These are phyloP conservation scores for Penicillium sp. DNA, from an alignment of 2,329 filamentous ascomycete species.

Conservation along the genomic window DNA sequence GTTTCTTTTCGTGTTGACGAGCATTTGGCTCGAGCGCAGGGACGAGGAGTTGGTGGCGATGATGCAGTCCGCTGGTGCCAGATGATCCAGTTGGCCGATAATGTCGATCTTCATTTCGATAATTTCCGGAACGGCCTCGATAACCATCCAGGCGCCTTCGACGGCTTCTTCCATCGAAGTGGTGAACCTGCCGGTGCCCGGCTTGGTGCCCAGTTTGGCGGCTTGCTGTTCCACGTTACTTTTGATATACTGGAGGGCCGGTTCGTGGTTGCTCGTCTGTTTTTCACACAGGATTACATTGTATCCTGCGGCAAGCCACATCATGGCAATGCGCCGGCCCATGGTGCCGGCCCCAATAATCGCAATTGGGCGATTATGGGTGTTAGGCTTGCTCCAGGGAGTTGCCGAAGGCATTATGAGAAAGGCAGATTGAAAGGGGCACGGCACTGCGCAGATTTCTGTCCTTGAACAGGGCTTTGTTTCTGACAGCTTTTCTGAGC, in stretches of 20 bases:
- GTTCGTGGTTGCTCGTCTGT: not conserved
- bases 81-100: slow-evolving; percentile 8
- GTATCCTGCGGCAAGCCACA: slow-evolving; percentile 16
- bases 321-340: slow-evolving; percentile 19
- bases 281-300: slow-evolving; percentile 16
- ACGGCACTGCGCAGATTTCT: too few relatives aligned
- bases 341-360: slow-evolving; percentile 17
- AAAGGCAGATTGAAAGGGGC: not conserved
- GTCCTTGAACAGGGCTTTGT: not conserved
- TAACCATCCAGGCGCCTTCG: slow-evolving; percentile 14
- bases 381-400: slow-evolving; percentile 16
- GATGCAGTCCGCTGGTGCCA: slow-evolving; percentile 12
- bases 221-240: slow-evolving; percentile 12
- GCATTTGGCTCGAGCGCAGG: slow-evolving; percentile 14
- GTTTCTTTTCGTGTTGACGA: slow-evolving; percentile 13
- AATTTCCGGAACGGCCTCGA: slow-evolving; percentile 15
- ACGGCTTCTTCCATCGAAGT: slow-evolving; percentile 8
- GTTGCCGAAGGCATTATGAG: slow-evolving; percentile 10
- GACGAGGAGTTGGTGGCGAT: slow-evolving; percentile 17
- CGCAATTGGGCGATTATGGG: slow-evolving; percentile 17
- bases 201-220: slow-evolving; percentile 10
- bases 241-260: slow-evolving; percentile 12
- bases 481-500: not conserved
- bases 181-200: slow-evolving; percentile 7
- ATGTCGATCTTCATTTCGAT: slow-evolving; percentile 15